These are phyloP conservation scores for Umbellularia californica DNA, from an alignment of 164 flowering plant genomes.

Conservation along the genomic window DNA sequence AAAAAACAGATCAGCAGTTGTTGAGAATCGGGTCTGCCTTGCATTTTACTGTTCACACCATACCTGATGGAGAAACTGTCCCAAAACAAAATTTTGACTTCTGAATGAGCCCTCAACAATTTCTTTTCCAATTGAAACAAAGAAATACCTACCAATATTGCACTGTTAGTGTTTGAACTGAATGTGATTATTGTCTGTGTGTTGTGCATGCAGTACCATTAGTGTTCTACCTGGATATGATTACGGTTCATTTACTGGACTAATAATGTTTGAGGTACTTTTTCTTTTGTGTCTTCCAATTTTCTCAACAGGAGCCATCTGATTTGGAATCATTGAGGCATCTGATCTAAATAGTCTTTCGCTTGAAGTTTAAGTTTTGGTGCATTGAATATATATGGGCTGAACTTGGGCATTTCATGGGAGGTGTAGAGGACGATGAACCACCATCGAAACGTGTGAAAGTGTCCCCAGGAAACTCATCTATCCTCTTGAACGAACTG, in stretches of 20 bases:
- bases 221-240: neutral
- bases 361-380: neutral
- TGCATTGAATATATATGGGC: constrained; percentile 52
- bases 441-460: constrained; percentile 77
- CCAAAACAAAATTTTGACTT: neutral
- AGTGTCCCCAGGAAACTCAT: constrained; percentile 36
- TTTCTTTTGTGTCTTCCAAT: neutral
- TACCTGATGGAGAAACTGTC: too few species aligned
- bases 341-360: neutral
- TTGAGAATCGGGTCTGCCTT: neutral
- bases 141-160: neutral
- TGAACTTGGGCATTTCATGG: constrained; percentile 82
- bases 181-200: neutral
- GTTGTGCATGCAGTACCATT: neutral
- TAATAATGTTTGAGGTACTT: neutral
- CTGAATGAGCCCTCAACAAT: neutral
- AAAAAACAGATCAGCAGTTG: neutral
- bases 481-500: constrained; percentile 32
- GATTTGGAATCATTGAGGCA: neutral
- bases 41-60: neutral
- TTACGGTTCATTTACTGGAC: neutral
- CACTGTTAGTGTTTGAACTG: neutral
- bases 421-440: constrained; percentile 76
- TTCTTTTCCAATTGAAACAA: neutral
- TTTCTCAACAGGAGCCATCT: neutral